Evolutionary conservation across 2,329 filamentous ascomycete species (phyloP).

Genomic region (Metarhizium album): DNA sequence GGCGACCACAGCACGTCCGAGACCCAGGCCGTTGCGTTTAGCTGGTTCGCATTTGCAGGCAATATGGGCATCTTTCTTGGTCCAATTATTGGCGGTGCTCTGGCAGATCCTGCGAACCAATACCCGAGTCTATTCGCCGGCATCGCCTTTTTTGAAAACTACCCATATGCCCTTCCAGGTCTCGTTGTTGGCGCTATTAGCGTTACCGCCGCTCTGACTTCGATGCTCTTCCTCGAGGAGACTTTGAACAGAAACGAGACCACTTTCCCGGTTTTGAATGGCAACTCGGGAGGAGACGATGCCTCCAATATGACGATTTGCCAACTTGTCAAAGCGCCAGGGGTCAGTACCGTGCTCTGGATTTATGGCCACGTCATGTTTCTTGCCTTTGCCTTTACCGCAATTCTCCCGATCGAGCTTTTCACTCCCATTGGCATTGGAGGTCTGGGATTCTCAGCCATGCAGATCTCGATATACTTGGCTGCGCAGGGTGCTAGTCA

Average conservation of each 20-base stretch:
- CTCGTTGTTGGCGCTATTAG: constrained; percentile 46
- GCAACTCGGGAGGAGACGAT: not conserved
- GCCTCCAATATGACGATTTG: constrained; percentile 13
- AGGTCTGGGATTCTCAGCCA: constrained; percentile 51
- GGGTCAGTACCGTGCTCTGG: constrained; percentile 55
- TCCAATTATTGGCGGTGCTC: constrained; percentile 55
- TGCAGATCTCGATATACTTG: constrained; percentile 57
- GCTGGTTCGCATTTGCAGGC: constrained; percentile 64
- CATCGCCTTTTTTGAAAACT: constrained; percentile 33
- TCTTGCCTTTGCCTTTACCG: constrained; percentile 61
- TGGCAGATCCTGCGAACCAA: constrained; percentile 56
- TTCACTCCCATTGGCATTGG: constrained; percentile 53
- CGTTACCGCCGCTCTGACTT: constrained; percentile 39
- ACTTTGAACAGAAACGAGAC: constrained; percentile 29
- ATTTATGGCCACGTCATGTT: constrained; percentile 57
- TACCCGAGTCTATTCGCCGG: constrained; percentile 45
- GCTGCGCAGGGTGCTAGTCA: constrained; percentile 54
- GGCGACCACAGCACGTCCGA: constrained; percentile 58
- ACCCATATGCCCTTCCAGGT: constrained; percentile 45
- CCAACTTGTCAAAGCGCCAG: constrained; percentile 47
- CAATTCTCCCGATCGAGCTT: constrained; percentile 57
- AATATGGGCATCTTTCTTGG: constrained; percentile 68
- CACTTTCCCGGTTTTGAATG: not conserved
- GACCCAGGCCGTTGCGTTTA: constrained; percentile 64
- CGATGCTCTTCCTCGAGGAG: constrained; percentile 51